These are phyloP conservation scores for Hyphodiscus hymeniophilus DNA, from an alignment of 495 filamentous ascomycete species.

Conservation along the genomic window DNA sequence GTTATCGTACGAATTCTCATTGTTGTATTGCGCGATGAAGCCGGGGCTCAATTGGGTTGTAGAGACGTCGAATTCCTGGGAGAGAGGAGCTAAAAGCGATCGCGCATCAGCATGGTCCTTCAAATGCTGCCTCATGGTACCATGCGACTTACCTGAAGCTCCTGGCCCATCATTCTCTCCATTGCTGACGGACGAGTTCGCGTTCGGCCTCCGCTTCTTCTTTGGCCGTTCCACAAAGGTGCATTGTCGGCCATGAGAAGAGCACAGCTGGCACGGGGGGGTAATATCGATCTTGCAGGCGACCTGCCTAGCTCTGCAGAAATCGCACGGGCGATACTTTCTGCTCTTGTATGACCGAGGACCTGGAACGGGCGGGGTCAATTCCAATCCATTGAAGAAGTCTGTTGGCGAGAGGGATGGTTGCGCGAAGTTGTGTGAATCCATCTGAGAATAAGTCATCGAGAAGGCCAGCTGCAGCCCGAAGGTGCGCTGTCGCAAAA, in stretches of 20 bases:
- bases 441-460: neutral
- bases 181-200: constrained; percentile 5
- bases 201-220: constrained; percentile 22
- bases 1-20: constrained; percentile 14
- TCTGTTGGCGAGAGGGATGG: constrained; percentile 22
- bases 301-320: constrained; percentile 20
- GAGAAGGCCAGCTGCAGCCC: too few relatives aligned
- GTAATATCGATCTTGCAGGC: constrained; percentile 22
- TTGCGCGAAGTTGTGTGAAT: constrained; percentile 11
- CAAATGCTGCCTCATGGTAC: neutral
- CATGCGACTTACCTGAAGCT: constrained; percentile 12
- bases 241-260: constrained; percentile 26
- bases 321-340: constrained; percentile 23
- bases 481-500: too few relatives aligned
- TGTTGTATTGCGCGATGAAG: constrained; percentile 19
- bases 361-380: constrained; percentile 12
- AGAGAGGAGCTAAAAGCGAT: constrained; percentile 3
- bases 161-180: constrained; percentile 8
- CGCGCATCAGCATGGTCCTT: neutral
- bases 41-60: constrained; percentile 18
- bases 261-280: constrained; percentile 26
- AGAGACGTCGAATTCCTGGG: constrained; percentile 15
- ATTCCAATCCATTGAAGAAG: constrained; percentile 18
- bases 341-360: constrained; percentile 21
- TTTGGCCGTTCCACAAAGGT: constrained; percentile 28